These are phyloP conservation scores for Hypoxylon sp. DNA, from an alignment of 2,329 filamentous ascomycete genomes.

Conservation along the genomic window DNA sequence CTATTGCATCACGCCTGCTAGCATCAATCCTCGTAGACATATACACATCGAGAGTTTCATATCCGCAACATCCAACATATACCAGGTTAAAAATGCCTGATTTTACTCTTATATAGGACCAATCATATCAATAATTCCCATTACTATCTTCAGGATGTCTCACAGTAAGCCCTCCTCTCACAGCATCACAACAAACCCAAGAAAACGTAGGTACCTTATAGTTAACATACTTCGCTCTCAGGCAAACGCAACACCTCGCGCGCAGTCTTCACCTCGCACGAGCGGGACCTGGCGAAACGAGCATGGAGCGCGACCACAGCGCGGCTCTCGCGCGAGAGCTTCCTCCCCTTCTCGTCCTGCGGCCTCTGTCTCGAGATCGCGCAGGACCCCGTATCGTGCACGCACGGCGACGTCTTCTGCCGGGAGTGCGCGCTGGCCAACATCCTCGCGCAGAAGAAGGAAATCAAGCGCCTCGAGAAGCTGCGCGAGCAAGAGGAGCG, in stretches of 20 bases:
- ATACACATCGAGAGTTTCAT: conserved; percentile 2
- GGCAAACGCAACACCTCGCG: conserved; percentile 92
- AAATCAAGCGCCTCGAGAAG: conserved; percentile 86
- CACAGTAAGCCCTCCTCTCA: conserved; percentile 57
- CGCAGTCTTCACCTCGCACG: conserved; percentile 93
- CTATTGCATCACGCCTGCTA: conserved; percentile 18
- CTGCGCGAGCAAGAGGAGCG: conserved; percentile 72
- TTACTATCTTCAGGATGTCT: conserved; percentile 57
- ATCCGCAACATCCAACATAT: conserved; percentile 1
- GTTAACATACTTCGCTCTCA: conserved; percentile 51
- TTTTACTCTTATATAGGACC: not conserved
- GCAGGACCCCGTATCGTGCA: conserved; percentile 85
- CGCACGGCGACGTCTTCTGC: conserved; percentile 91
- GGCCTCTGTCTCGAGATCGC: conserved; percentile 87
- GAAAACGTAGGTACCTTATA: conserved; percentile 21
- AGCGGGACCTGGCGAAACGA: conserved; percentile 84
- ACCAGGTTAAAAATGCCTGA: not conserved
- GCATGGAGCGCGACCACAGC: conserved; percentile 87
- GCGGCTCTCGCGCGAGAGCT: conserved; percentile 90
- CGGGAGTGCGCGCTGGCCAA: conserved; percentile 93
- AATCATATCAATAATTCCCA: not conserved
- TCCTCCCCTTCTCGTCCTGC: conserved; percentile 91
- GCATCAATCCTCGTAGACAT: conserved; percentile 16
- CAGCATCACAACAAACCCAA: not conserved
- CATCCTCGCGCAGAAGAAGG: conserved; percentile 90